Conservation (phyloP, 176 grass and related monocot species). For the Tillandsia leiboldiana region DNA sequence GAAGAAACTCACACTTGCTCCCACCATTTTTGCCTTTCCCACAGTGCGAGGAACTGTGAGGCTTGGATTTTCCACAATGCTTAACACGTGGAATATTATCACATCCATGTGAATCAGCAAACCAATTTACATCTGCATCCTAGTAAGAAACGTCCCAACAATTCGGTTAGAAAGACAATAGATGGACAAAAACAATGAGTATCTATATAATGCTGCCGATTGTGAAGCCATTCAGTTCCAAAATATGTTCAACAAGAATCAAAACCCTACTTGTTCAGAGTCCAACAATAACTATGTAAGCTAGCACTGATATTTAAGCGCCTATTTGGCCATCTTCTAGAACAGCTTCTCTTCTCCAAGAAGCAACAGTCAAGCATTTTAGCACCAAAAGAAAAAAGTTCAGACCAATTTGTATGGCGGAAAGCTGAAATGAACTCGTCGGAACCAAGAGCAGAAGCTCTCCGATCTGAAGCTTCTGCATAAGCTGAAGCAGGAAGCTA, state of each 20-base stretch:
- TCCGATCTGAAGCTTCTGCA: too few relatives aligned
- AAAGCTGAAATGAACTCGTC: too few relatives aligned
- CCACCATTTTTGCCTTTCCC: conserved; percentile 33
- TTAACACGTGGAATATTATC: conserved; percentile 32
- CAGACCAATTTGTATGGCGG: too few relatives aligned
- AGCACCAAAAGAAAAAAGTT: too few relatives aligned
- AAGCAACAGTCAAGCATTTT: not conserved
- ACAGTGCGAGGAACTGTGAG: conserved; percentile 29
- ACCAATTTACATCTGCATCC: conserved; percentile 46
- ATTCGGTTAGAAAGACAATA: not conserved
- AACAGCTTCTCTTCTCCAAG: not conserved
- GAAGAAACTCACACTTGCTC: conserved; percentile 47
- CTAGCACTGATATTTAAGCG: too few relatives aligned
- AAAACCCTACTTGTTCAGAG: too few relatives aligned
- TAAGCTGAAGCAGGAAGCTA: too few relatives aligned
- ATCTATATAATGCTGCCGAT: not conserved
- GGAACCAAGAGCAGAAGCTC: too few relatives aligned
- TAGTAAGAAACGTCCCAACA: conserved; percentile 17
- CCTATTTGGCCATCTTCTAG: too few relatives aligned
- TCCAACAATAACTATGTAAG: too few relatives aligned
- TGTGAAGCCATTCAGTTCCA: not conserved
- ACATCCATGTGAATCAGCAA: conserved; percentile 34
- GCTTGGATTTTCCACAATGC: conserved; percentile 36
- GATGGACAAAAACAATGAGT: not conserved
- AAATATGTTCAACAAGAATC: not conserved